Percentiles rank a stretch among this genome's conserved stretches.
Conservation (phyloP, 1,284 basidiomycete species). For the Austropuccinia psidii region DNA sequence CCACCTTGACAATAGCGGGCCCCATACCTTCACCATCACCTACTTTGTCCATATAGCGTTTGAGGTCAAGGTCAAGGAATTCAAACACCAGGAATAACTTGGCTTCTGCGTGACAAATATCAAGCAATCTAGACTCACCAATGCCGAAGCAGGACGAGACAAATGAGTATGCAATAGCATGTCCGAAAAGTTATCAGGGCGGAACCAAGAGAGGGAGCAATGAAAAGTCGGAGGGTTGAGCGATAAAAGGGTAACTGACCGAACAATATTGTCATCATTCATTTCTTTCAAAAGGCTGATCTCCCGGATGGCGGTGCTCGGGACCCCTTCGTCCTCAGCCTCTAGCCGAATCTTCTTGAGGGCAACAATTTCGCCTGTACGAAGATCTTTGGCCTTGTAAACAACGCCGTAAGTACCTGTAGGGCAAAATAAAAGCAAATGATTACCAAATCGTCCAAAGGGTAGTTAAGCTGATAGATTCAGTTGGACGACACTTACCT, state of each 20-base stretch:
- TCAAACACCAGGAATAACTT: constrained; percentile 97
- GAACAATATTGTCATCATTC: constrained; percentile 80
- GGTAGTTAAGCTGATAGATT: too few relatives aligned
- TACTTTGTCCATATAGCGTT: constrained; percentile 80
- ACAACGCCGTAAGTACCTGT: constrained; percentile 97
- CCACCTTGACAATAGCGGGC: constrained; percentile 73
- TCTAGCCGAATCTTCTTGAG: constrained; percentile 98
- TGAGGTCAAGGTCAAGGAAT: constrained; percentile 86
- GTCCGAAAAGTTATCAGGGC: not conserved
- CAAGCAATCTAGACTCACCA: constrained; percentile 62
- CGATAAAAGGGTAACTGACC: constrained; percentile 51
- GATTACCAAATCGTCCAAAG: too few relatives aligned
- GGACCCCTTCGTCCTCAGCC: constrained; percentile 95
- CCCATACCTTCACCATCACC: constrained; percentile 55
- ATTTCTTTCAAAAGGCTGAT: constrained; percentile 95
- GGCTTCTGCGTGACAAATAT: constrained; percentile 94
- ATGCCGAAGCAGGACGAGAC: constrained; percentile 16
- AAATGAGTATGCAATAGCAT: not conserved
- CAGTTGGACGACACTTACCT: constrained; percentile 46
- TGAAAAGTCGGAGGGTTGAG: not conserved
- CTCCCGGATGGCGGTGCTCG: constrained; percentile 93
- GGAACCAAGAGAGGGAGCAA: not conserved
- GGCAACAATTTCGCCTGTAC: constrained; percentile 70
- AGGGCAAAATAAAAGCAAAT: not conserved
- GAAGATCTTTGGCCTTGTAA: constrained; percentile 76